A percentile compares a stretch with the other conserved stretches of the same genome.
Conservation (phyloP, 371 early-diverging fungal genomes). For the Mucor irregularis region DNA sequence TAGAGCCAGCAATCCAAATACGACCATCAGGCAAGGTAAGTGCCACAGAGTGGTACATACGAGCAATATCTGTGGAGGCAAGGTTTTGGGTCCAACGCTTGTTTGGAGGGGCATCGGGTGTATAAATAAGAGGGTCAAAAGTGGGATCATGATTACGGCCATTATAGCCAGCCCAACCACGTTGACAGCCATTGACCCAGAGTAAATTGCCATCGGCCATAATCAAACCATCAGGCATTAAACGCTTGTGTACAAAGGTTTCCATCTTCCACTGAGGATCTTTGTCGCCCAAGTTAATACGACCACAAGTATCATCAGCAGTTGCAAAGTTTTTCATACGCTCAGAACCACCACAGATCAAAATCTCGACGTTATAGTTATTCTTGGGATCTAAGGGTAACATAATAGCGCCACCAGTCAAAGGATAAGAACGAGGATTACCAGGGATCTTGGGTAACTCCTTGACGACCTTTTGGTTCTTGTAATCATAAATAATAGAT, state of each 20-base stretch:
- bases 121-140: constrained; percentile 59
- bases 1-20: constrained; percentile 53
- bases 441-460: constrained; percentile 58
- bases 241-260: constrained; percentile 53
- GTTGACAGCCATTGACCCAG: constrained; percentile 62
- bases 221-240: constrained; percentile 66
- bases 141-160: constrained; percentile 55
- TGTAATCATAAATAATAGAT: constrained; percentile 55
- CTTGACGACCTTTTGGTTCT: constrained; percentile 44
- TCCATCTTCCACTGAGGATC: constrained; percentile 63
- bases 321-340: constrained; percentile 34
- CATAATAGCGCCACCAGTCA: constrained; percentile 59
- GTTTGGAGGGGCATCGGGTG: constrained; percentile 42
- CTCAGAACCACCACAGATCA: constrained; percentile 64
- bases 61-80: constrained; percentile 59
- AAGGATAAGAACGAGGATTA: constrained; percentile 61
- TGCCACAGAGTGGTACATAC: constrained; percentile 72
- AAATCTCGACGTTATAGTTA: constrained; percentile 57
- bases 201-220: constrained; percentile 61
- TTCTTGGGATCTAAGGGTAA: constrained; percentile 61
- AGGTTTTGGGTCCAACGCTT: constrained; percentile 44
- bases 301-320: constrained; percentile 54
- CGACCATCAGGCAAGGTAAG: constrained; percentile 57
- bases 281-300: constrained; percentile 50
- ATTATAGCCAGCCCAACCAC: constrained; percentile 64